These are phyloP conservation scores for Mucor sp. DNA, from an alignment of 371 early-diverging fungal species.

Conservation along the genomic window DNA sequence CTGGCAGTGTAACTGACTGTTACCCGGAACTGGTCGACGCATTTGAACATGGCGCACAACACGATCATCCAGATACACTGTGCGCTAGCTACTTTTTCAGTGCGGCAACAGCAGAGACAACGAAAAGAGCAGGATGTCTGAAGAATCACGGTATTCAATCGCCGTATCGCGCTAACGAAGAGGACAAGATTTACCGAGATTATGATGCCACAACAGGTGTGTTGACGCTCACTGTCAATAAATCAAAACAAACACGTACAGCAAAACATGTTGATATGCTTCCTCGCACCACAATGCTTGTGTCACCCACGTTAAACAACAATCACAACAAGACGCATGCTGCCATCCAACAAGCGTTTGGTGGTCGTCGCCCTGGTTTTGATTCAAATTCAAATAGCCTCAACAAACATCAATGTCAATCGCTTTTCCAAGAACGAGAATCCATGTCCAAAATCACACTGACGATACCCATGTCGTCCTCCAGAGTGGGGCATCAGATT, in stretches of 20 bases:
- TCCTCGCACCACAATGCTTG: not conserved
- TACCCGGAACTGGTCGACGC: slow-evolving; percentile 56
- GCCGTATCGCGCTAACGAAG: not conserved
- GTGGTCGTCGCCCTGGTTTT: not conserved
- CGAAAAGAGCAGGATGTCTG: not conserved
- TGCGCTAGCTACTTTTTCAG: slow-evolving; percentile 42
- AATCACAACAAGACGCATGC: not conserved
- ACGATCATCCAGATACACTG: slow-evolving; percentile 20
- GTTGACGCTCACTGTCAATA: slow-evolving; percentile 15
- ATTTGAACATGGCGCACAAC: slow-evolving; percentile 44
- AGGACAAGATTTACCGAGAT: not conserved
- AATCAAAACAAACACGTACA: not conserved
- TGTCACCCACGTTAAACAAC: not conserved
- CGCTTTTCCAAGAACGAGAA: not conserved
- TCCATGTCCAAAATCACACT: slow-evolving; percentile 28
- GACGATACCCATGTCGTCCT: slow-evolving; percentile 52
- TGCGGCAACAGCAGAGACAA: not conserved
- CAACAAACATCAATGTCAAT: not conserved
- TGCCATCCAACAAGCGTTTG: not conserved
- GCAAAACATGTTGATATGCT: not conserved
- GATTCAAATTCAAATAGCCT: not conserved
- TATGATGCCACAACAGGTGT: slow-evolving; percentile 23
- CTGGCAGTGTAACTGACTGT: slow-evolving; percentile 65
- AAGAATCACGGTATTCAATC: slow-evolving; percentile 1
- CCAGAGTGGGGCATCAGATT: slow-evolving; percentile 67